Conservation (phyloP, 2,329 filamentous ascomycete species). For the Phialophora tarda region DNA sequence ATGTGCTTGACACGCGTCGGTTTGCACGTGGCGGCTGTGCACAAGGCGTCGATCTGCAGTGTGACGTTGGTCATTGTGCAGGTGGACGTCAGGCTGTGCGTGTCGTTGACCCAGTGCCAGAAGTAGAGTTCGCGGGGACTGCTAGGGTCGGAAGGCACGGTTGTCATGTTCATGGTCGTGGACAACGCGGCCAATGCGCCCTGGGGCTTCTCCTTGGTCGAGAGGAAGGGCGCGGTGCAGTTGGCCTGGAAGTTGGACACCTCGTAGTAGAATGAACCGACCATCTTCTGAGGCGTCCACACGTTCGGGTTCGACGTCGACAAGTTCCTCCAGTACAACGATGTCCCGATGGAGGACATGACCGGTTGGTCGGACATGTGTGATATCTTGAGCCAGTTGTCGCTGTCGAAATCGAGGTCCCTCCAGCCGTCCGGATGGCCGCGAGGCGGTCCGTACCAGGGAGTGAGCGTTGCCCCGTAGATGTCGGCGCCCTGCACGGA, state of each 20-base stretch:
- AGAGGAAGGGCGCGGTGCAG: conserved; percentile 20
- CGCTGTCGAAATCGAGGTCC: conserved; percentile 14
- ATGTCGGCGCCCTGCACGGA: conserved; percentile 20
- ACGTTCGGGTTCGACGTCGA: background rate
- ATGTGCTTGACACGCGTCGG: conserved; percentile 21
- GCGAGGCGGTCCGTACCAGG: conserved; percentile 21
- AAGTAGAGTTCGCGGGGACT: conserved; percentile 19
- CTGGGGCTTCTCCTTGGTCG: conserved; percentile 12
- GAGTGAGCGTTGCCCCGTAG: conserved; percentile 23
- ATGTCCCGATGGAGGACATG: conserved; percentile 24
- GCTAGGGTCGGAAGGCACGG: background rate
- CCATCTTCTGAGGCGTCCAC: conserved; percentile 22
- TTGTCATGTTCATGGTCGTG: conserved; percentile 25
- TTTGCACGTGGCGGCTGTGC: conserved; percentile 22
- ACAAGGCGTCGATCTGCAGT: conserved; percentile 18
- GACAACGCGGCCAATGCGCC: conserved; percentile 11
- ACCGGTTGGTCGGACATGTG: conserved; percentile 23
- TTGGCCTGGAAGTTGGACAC: conserved; percentile 22
- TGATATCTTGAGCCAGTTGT: conserved; percentile 19
- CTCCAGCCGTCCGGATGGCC: conserved; percentile 1
- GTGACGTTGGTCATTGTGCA: conserved; percentile 17
- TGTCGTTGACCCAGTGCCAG: conserved; percentile 22
- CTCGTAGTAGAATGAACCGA: conserved; percentile 17
- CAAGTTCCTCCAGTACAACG: conserved; percentile 12
- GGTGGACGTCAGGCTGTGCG: conserved; percentile 11